These are phyloP conservation scores for Tetrastigma voinierianum DNA, from an alignment of 164 flowering plant species.

Conservation along the genomic window DNA sequence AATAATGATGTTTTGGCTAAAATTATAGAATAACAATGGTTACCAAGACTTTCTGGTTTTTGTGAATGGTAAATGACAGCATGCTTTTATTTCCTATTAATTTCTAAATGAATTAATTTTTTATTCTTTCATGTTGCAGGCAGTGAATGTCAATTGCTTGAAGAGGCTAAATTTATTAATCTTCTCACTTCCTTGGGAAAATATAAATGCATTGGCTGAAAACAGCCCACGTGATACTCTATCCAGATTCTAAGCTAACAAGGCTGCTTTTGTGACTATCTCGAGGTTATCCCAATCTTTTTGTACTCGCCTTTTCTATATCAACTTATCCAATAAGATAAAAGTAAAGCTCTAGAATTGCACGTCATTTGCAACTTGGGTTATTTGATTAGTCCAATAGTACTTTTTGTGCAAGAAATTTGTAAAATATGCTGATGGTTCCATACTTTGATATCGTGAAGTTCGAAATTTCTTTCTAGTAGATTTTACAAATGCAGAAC, in stretches of 20 bases:
- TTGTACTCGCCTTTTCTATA: background rate
- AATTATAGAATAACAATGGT: background rate
- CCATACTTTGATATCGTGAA: too few relatives aligned
- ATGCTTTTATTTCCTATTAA: background rate
- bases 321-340: background rate
- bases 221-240: slow-evolving; percentile 86
- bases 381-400: too few relatives aligned
- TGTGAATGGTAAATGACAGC: background rate
- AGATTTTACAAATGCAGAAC: background rate
- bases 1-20: background rate
- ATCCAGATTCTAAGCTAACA: slow-evolving; percentile 84
- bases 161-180: slow-evolving; percentile 93
- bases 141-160: slow-evolving; percentile 78
- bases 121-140: slow-evolving; percentile 45
- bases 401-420: too few relatives aligned
- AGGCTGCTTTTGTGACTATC: slow-evolving; percentile 92
- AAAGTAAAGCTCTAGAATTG: too few relatives aligned
- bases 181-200: slow-evolving; percentile 92
- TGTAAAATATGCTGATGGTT: too few relatives aligned
- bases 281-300: slow-evolving; percentile 59
- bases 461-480: too few relatives aligned
- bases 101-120: background rate
- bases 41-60: background rate
- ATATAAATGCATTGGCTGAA: slow-evolving; percentile 95
- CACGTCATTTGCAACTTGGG: too few relatives aligned